Evolutionary conservation across 257 asterid genomes (phyloP).

Genomic region (Cruciata laevipes): DNA sequence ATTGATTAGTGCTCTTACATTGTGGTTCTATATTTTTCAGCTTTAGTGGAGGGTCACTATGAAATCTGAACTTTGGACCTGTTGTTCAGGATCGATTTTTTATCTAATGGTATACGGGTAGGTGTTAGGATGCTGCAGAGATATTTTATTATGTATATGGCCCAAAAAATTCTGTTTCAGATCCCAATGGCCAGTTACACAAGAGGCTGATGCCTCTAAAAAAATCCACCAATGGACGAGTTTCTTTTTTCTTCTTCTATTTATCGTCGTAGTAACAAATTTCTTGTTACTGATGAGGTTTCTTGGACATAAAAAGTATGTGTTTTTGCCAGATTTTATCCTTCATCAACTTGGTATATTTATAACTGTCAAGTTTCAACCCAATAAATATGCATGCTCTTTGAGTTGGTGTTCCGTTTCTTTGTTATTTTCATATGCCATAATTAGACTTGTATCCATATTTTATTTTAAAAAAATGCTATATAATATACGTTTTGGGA

Average conservation of each 20-base stretch:
- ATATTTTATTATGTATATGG: too few relatives aligned
- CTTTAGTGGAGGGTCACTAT: neutral
- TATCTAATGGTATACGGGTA: neutral
- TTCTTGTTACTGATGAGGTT: neutral
- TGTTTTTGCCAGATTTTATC: neutral
- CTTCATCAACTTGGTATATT: neutral
- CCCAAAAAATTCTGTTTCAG: too few relatives aligned
- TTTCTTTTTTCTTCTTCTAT: too few relatives aligned
- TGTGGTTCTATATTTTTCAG: neutral
- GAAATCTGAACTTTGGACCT: neutral
- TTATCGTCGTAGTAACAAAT: neutral
- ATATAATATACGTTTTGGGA: slow-evolving; percentile 4
- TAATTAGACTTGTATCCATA: neutral
- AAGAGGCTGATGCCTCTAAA: neutral
- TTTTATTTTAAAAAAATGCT: neutral
- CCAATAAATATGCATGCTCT: neutral
- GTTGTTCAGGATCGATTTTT: neutral
- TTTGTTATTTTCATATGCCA: neutral
- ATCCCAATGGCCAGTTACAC: neutral
- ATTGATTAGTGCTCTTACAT: neutral
- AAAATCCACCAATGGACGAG: too few relatives aligned
- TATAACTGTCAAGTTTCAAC: neutral
- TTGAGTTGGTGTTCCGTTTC: neutral
- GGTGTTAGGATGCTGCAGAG: too few relatives aligned
- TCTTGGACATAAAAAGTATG: too few relatives aligned